Evolutionary conservation across 2,329 filamentous ascomycete species (phyloP).

Genomic region (Hypoxylon sp.): DNA sequence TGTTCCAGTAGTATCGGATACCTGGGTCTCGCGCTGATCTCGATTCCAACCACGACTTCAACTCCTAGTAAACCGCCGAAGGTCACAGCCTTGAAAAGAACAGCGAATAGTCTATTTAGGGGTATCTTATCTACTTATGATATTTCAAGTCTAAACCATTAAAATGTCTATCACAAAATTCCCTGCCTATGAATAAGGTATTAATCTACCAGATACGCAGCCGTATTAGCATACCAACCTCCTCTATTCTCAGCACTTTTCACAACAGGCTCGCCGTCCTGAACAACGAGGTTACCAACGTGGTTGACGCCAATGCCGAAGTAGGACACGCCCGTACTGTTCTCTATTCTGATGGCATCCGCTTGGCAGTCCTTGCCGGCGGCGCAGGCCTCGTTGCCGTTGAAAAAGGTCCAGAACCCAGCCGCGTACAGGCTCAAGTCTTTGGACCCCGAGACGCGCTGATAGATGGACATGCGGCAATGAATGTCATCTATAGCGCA

Average conservation of each 20-base stretch:
- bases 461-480: slow-evolving; percentile 48
- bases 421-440: slow-evolving; percentile 40
- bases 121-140: slow-evolving; percentile 12
- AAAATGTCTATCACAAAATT: not conserved
- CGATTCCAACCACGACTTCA: not conserved
- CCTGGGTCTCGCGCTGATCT: too few species aligned
- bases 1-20: not conserved
- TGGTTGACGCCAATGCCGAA: slow-evolving; percentile 37
- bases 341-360: slow-evolving; percentile 63
- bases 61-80: not conserved
- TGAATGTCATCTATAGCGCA: slow-evolving; percentile 30
- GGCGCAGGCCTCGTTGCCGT: slow-evolving; percentile 35
- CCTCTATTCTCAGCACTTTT: slow-evolving; percentile 31
- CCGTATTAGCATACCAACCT: slow-evolving; percentile 39
- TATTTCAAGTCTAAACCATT: not conserved
- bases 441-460: slow-evolving; percentile 32
- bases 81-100: not conserved
- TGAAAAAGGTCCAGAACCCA: slow-evolving; percentile 50
- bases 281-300: slow-evolving; percentile 30
- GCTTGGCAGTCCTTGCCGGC: slow-evolving; percentile 60
- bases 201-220: slow-evolving; percentile 33
- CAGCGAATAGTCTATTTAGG: slow-evolving; percentile 1
- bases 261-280: slow-evolving; percentile 19
- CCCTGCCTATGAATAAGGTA: not conserved
- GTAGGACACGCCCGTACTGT: slow-evolving; percentile 73